phyloP scores from a whole-genome alignment of 345 rosid species.

The Populus euphratica region DNA sequence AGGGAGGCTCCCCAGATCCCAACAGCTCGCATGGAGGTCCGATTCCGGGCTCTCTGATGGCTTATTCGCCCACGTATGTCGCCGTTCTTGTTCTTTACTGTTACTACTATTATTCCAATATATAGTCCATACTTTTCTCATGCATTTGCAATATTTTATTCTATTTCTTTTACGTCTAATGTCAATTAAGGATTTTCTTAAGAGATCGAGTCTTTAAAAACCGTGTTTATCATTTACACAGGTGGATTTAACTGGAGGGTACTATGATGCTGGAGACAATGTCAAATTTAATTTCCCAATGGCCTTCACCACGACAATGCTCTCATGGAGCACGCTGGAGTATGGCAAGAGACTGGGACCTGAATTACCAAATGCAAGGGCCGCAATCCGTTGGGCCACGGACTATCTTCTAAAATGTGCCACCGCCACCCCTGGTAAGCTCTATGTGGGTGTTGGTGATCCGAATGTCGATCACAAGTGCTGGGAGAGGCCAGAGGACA shows the following conservation, averaged over 20 bases:
- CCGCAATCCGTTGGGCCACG: constrained; percentile 71
- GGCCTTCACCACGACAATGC: constrained; percentile 92
- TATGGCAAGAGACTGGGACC: constrained; percentile 72
- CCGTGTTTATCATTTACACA: constrained; percentile 7
- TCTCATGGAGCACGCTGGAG: constrained; percentile 82
- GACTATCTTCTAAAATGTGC: constrained; percentile 90
- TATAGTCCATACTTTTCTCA: too few relatives aligned
- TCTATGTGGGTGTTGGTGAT: constrained; percentile 89
- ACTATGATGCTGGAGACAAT: constrained; percentile 93
- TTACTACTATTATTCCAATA: background rate
- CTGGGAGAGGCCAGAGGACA: constrained; percentile 96
- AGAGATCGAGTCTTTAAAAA: too few relatives aligned
- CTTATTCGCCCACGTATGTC: constrained; percentile 46
- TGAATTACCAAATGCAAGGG: constrained; percentile 51
- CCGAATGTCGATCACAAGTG: constrained; percentile 86
- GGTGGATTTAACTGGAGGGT: constrained; percentile 89
- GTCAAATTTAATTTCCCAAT: constrained; percentile 90
- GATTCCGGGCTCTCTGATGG: constrained; percentile 80
- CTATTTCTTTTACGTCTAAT: too few relatives aligned
- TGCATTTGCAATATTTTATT: too few relatives aligned
- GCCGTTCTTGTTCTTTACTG: too few relatives aligned
- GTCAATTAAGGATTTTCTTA: too few relatives aligned
- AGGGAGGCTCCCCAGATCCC: constrained; percentile 57
- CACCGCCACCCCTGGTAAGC: constrained; percentile 64
- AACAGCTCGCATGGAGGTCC: constrained; percentile 66